Base-by-base conservation (phyloP, 23 red algal genomes). In the Agarophyton chilense region DNA sequence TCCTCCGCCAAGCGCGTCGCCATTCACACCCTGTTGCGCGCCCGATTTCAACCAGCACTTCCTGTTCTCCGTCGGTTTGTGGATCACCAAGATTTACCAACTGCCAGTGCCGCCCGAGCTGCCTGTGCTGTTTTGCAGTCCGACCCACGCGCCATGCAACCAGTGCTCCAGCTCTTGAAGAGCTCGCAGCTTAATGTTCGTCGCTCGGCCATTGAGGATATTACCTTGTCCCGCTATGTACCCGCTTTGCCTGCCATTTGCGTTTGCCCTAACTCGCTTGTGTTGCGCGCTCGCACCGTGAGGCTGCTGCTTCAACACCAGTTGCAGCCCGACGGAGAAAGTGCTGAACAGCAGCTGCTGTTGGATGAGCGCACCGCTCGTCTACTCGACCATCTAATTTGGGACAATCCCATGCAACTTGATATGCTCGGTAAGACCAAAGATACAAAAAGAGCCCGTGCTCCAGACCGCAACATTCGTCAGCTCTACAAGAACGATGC, bases 401-500 rank as follows among this genome's bases (percentile, higher is more conserved):
- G 93, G 93, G 93, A 95, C 57, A 52, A 95, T 72, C 93, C 93
- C 33, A 49, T 22, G 16, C 44, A 79, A 4, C 68, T 95, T 10
- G 86, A 95, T 56, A 56, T 95, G 49, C 84, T 95, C 2, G 93
- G 93, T 21, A 56, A 45, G 63, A 81, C 54, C 28, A 91, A 90
- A 21, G 93, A 95, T 25, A 95, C 93, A 13, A 52, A n/a, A 32
- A 88, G 79, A 42, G 72, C 77, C n/a, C 74, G 93, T 26, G 84
- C 70, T 32, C 32, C 81, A 34, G 56, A 32, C 11, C 62, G 93
- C 24, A 90, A 91, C 74, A 81, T 95, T 18, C 42, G 86, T 17
- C 84, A 88, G 43, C 58, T 95, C 75, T 95, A 88, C 62, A 95
- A 95, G 40, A 95, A 95, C 71, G 93, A 95, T 54, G 93, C 93